Evolutionary conservation across 1,284 basidiomycete genomes (phyloP), one percentile per base, ranked within the genome.

Genomic region (Heterobasidion parviporum): DNA sequence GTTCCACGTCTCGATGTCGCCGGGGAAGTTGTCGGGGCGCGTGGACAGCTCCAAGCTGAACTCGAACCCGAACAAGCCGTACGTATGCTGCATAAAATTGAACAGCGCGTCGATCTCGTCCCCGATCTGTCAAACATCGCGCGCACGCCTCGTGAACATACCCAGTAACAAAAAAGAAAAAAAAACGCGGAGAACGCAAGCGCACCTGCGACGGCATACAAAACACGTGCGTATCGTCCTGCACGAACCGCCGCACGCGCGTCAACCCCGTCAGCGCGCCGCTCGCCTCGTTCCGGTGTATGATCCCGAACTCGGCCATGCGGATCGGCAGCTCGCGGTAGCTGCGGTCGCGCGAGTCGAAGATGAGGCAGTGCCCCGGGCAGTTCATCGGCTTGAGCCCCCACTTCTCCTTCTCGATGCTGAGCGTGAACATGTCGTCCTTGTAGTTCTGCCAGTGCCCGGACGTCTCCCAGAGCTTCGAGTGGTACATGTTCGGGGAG

Each of bases 341-440:
- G 59, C 87, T 90, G 59, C 97, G 85, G 71, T 98, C 96, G 60
- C 92, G 82, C 16, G 92, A 89, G 71, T 94, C 96, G 67, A 99
- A 99, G 67, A 99, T 93, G 58, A 99, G 74, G 70, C 92, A 95
- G 72, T 99, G 97, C 8, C 96, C 96, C 0, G 97, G 97, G 70
- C 97, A 99, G 73, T 99, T 99, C 97, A 99, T 99, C 16, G 97
- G 97, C 74, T 98, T 98, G 57, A 96, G 78, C 1, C 80, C 94
- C 82, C 92, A 97, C 66, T 83, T 82, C 72, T 98, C 95, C 74
- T 99, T 98, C 74, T 99, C 97, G 57, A 98, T 76, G 60, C 92
- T 88, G 55, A 99, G 85, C 45, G 78, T 69, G 75, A 99, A 99
- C 97, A 99, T 99, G 73, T 94, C 95, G 59, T 99, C 95, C 67